Evolutionary conservation across 2,329 filamentous ascomycete species (phyloP), one percentile per base, ranked within the genome.

Genomic region (Emergomyces pasteurianus): DNA sequence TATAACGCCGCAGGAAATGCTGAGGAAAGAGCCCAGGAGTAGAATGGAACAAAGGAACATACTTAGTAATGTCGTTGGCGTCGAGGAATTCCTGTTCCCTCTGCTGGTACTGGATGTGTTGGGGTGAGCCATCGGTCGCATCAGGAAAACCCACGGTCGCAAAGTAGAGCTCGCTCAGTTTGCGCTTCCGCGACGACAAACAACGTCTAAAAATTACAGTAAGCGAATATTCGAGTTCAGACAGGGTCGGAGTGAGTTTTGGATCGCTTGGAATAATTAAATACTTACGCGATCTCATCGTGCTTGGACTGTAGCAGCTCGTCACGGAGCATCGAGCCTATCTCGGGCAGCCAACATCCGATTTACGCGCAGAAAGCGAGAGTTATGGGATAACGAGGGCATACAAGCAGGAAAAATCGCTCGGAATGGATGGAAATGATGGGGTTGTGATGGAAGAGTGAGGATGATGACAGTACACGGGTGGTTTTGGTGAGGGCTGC

Each of bases 141-240:
- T 70, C 71, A 67, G 72, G 69, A 67, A 78, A 73, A 66, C 80
- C 74, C 73, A 86, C 84, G 74, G 87, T 88, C 80, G 89, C 86
- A 81, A 89, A 84, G 80, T 88, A 95, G 70, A 96, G 83, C 79
- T 94, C 88, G 74, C 87, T 87, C 74, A 96, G 83, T 81, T 95
- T 95, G 76, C 90, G 86, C 84, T 95, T 94, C 77, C 89, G 88
- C 81, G 88, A 90, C 77, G 82, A 83, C 81, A 88, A 84, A 82
- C 78, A 79, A 71, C 72, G 74, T 73, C 77, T 79, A 69, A 66
- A 73, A 74, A 66, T 69, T 63, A 62, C 67, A 68, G 67, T 76
- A 65, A 75, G 74, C 71, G 67, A 72, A 65, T 68, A 67, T 65
- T 65, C 62, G 57, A 64, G 64, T 67, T 63, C 61, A 65, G 58